phyloP scores from a whole-genome alignment of 108 stramenopile species.

The Phaeodactylum tricornutum region DNA sequence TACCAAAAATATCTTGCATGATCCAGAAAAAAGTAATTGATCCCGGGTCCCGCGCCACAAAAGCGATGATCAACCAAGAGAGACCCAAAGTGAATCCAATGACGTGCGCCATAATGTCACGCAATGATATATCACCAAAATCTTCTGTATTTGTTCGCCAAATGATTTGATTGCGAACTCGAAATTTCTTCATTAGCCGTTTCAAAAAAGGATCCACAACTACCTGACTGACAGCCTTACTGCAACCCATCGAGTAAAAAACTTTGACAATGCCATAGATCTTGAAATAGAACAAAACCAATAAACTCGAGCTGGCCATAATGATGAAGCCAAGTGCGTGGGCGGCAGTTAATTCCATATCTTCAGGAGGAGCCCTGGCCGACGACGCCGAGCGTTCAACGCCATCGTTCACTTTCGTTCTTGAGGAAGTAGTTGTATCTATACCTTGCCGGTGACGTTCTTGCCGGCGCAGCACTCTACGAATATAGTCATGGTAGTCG shows the following conservation, averaged over 20 bases:
- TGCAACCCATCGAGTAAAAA: conserved; percentile 35
- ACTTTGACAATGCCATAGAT: conserved; percentile 69
- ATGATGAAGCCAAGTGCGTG: conserved; percentile 79
- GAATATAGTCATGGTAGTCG: conserved; percentile 35
- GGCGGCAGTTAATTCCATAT: conserved; percentile 57
- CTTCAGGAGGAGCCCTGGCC: conserved; percentile 13
- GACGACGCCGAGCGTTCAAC: neutral
- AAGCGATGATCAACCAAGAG: conserved; percentile 47
- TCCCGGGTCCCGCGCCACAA: conserved; percentile 36
- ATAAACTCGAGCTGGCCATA: conserved; percentile 60
- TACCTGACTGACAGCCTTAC: conserved; percentile 10
- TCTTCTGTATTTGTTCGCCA: conserved; percentile 21
- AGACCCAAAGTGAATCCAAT: conserved; percentile 29
- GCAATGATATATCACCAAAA: conserved; percentile 25
- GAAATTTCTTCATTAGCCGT: conserved; percentile 20
- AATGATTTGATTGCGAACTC: neutral
- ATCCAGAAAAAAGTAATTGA: conserved; percentile 67
- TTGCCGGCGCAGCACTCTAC: conserved; percentile 3
- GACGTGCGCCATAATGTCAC: conserved; percentile 28
- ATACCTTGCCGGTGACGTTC: conserved; percentile 1
- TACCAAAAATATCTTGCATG: conserved; percentile 82
- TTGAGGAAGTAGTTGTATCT: conserved; percentile 10
- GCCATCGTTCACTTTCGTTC: neutral
- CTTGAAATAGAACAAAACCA: conserved; percentile 82
- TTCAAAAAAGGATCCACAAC: conserved; percentile 40